Base-by-base conservation (phyloP, 352 stramenopile genomes). In the Phytopythium boreale region DNA sequence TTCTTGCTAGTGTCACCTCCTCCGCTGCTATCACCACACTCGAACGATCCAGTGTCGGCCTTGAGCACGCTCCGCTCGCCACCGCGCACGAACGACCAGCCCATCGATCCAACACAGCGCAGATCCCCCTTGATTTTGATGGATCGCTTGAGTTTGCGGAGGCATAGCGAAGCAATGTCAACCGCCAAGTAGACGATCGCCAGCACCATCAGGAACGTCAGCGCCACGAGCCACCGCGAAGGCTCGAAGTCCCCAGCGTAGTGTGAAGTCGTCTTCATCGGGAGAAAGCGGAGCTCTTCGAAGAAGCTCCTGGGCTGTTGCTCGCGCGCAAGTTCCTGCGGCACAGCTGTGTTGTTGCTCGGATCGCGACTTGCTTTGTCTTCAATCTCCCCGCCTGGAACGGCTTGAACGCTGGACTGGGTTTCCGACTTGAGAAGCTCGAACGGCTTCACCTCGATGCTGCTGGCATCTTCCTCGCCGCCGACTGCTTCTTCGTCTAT, bases 121-220 rank as follows among this genome's bases (percentile, higher is more conserved):
- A 29, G n/a, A 15, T 29, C 52, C 36, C 31, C 24, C 53, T 47
- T 5, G 31, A 7, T 19, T 17, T 31, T 5, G 11, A 43, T 29
- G 20, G 29, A 59, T 31, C 11, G 14, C 17, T 24, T 50, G 36
- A 22, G 9, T 36, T 65, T 53, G 4, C 49, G 64, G 31, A 68
- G 43, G 24, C 36, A 58, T 1, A 69, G 63, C 14, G 65, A 44
- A 20, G 68, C 37, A 14, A 74, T 29, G 31, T 76, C 68, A 29
- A 79, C 39, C 24, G 51, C 37, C 27, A 80, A 29, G 51, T 74
- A 76, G 14, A 65, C 17, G 22, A 72, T 64, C 24, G 66, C 69
- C 15, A 80, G 51, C 15, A 69, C 36, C 52, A 77, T 53, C 17
- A 72, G 51, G 12, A 81, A 44, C 26, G 64, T 63, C 51, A 51